Percentiles rank a stretch among this genome's conserved stretches.
Evolutionary conservation across 2,329 filamentous ascomycete genomes (phyloP).

Genomic region (Capronia coronata): DNA sequence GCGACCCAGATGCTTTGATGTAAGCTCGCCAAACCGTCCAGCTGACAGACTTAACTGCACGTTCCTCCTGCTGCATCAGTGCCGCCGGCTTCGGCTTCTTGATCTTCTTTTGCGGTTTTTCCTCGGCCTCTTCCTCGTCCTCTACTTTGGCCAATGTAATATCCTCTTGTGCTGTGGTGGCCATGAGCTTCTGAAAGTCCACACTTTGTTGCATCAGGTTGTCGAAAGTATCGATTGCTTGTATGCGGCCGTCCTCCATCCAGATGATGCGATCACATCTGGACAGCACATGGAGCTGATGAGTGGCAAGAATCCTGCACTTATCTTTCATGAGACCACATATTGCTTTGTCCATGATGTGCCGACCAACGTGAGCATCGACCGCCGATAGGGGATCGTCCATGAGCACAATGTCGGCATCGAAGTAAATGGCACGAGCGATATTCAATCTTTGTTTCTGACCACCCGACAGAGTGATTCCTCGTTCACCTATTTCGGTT

Average conservation of each 20-base stretch:
- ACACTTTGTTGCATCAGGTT: conserved; percentile 74
- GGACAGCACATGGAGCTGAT: conserved; percentile 87
- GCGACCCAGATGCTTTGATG: conserved; percentile 64
- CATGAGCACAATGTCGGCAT: conserved; percentile 57
- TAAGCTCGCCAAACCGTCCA: conserved; percentile 77
- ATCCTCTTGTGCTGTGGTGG: conserved; percentile 63
- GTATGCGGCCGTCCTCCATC: conserved; percentile 80
- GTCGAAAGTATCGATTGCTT: conserved; percentile 80
- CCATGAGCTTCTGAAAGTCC: conserved; percentile 79
- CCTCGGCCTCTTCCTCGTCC: conserved; percentile 45
- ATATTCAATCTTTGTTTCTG: conserved; percentile 96
- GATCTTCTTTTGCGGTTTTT: conserved; percentile 42
- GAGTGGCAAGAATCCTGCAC: conserved; percentile 84
- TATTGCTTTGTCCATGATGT: conserved; percentile 90
- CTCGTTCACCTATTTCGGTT: conserved; percentile 91
- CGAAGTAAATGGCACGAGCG: conserved; percentile 66
- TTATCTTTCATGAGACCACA: conserved; percentile 82
- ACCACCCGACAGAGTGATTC: conserved; percentile 90
- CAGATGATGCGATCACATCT: conserved; percentile 88
- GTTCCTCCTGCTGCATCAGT: conserved; percentile 47
- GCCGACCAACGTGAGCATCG: conserved; percentile 54
- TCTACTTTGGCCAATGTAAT: conserved; percentile 39
- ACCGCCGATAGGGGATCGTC: conserved; percentile 56
- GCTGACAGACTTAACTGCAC: conserved; percentile 67
- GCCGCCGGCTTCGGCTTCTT: conserved; percentile 43